phyloP scores from a whole-genome alignment of 768 basidiomycete genomes.

The Tricholoma bakamatsutake region DNA sequence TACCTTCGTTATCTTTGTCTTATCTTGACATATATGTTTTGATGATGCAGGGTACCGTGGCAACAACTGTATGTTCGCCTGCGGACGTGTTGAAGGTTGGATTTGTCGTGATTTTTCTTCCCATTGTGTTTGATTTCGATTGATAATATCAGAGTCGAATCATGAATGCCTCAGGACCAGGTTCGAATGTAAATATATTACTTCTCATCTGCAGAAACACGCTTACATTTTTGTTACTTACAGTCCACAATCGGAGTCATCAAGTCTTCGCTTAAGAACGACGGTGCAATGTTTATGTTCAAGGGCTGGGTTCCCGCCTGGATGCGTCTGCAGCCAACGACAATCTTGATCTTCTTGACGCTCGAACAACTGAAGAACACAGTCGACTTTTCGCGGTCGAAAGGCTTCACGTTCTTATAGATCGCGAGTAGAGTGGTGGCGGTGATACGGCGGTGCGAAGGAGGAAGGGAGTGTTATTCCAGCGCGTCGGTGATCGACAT shows the following conservation, averaged over 20 bases:
- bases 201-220: neutral
- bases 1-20: conserved; percentile 5
- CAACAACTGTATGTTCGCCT: conserved; percentile 85
- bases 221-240: neutral
- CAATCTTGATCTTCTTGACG: conserved; percentile 82
- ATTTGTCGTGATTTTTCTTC: neutral
- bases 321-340: conserved; percentile 81
- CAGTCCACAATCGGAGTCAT: conserved; percentile 73
- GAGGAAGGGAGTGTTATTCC: neutral
- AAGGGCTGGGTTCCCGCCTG: conserved; percentile 90
- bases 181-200: conserved; percentile 52
- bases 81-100: conserved; percentile 77
- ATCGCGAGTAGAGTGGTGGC: neutral
- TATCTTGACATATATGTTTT: neutral
- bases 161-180: conserved; percentile 85
- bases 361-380: conserved; percentile 74
- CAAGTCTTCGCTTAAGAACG: conserved; percentile 56
- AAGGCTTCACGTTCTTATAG: conserved; percentile 30
- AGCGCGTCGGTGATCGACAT: neutral
- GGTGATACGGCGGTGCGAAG: neutral
- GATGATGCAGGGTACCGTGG: conserved; percentile 64
- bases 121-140: neutral
- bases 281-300: conserved; percentile 89
- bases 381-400: conserved; percentile 53
- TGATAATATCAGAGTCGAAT: conserved; percentile 60